phyloP scores from a whole-genome alignment of 1,139 yeast genomes.

The Arxiozyma slooffiae region DNA sequence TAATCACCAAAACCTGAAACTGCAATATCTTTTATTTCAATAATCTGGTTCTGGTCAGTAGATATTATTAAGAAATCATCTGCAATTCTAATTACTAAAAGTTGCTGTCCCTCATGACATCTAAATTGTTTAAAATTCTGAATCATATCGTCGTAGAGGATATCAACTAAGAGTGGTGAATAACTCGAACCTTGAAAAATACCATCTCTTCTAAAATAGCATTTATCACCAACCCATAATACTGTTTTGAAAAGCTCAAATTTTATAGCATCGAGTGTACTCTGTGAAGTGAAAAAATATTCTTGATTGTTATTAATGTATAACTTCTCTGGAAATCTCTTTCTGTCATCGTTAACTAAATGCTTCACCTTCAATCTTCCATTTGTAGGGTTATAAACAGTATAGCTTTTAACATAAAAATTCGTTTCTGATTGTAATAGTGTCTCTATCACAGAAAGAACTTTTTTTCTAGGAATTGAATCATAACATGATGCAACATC shows the following conservation, averaged over 20 bases:
- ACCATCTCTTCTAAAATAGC: constrained; percentile 49
- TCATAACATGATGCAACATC: constrained; percentile 80
- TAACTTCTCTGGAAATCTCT: constrained; percentile 9
- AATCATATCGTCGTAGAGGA: constrained; percentile 59
- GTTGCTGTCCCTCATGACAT: constrained; percentile 19
- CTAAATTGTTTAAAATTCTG: constrained; percentile 35
- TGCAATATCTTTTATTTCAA: constrained; percentile 27
- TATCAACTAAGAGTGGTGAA: constrained; percentile 67
- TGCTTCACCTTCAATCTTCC: constrained; percentile 14
- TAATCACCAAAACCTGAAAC: constrained; percentile 39
- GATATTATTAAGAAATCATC: constrained; percentile 79
- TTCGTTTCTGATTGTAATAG: constrained; percentile 16
- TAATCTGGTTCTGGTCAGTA: constrained; percentile 26
- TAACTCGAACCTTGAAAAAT: constrained; percentile 81
- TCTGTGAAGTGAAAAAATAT: constrained; percentile 22
- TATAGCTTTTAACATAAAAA: constrained; percentile 18
- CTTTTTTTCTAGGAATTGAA: constrained; percentile 46
- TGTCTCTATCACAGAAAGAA: constrained; percentile 28
- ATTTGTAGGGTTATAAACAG: constrained; percentile 12
- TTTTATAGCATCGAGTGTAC: constrained; percentile 30
- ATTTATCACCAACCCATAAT: constrained; percentile 30
- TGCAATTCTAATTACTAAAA: constrained; percentile 54
- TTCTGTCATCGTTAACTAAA: constrained; percentile 18
- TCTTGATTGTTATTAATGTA: constrained; percentile 20
- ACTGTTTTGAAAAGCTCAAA: constrained; percentile 37